Evolutionary conservation across 192 early-diverging fungal species (phyloP), one percentile per base, ranked within the genome.

Genomic region (Backusella australiensis): DNA sequence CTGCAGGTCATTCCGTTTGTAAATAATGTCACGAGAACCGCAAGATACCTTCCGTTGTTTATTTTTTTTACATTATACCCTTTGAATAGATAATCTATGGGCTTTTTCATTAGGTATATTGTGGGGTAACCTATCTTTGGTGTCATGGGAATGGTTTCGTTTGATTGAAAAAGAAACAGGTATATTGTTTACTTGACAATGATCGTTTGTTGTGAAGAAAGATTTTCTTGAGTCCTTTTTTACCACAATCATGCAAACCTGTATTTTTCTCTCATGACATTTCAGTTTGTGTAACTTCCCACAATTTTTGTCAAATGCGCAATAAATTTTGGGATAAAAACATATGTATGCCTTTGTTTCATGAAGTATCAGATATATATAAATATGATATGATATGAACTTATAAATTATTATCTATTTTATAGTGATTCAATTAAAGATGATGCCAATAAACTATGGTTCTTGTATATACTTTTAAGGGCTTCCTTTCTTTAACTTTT

Each of bases 1-100:
- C 53, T 56, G 53, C 53, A 56, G 53, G 53, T 56, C 53, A 56
- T 56, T 56, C 53, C 53, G 53, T 21, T 56, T 56, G 21, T 56
- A 56, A 56, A 56, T 56, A 56, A 56, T 56, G 53, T 56, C 53
- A 56, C 53, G 53, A 56, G 53, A 19, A 21, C n/a, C 53, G 23
- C 8, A 39, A 12, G 21, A 56, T 56, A 56, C 53, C 53, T 56
- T 26, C 53, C 53, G 53, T 26, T 56, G 53, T 56, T 56, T 56
- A 56, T 56, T 56, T 21, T 21, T 23, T 26, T 56, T 56, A 21
- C 3, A 56, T 56, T 56, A 21, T 56, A 56, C 53, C n/a, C 53
- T 9, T 56, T 21, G 21, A 56, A 56, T 56, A 56, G n/a, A 56
- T n/a, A 23, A 11, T 9, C 21, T 56, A 21, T n/a, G 21, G 1